Evolutionary conservation across 345 rosid species (phyloP), one percentile per base, ranked within the genome.

Genomic region (Hibiscus tridactylites): DNA sequence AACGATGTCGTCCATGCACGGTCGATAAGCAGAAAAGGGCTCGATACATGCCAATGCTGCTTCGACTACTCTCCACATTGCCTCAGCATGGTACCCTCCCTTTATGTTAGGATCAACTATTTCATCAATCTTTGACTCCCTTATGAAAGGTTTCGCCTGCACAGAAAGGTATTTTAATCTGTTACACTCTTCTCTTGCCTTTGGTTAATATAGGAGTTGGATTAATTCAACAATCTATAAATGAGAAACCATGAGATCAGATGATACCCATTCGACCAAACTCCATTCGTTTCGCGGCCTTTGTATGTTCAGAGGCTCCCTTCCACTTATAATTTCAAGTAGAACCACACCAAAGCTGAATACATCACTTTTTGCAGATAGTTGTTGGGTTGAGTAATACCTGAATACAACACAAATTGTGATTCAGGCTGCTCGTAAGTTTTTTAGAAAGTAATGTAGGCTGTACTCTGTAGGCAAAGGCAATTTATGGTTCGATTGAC

Each of bases 61-160:
- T 82, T 87, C 93, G 13, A 89, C 89, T 66, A 87, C 90, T 73
- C 89, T 84, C 91, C 93, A 89, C 88, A 89, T 81, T 26, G 91
- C 93, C 85, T 87, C 94, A 17, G 85, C 86, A 39, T 87, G 94
- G 81, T 87, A 89, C 73, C 79, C 83, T 31, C 88, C 93, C 67
- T 87, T 89, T 58, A 83, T 78, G 82, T 64, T 79, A 10, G 87
- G 94, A 72, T 89, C 91, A 61, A 89, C 91, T 28, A 87, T 85
- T 77, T 89, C 94, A 29, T 89, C 91, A 15, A 87, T 89, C 86
- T 73, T 84, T 60, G 88, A 86, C 39, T 85, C 94, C 68, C 91
- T 85, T 74, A 85, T 84, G 21, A 70, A 81, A 15, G 84, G 81
- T 70, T 89, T 89, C 12, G 91, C 94, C 94, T 87, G 88, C 59